These are phyloP conservation scores for Nannizziopsis arthrosporioides DNA, from an alignment of 2,329 filamentous ascomycete species.

Conservation along the genomic window DNA sequence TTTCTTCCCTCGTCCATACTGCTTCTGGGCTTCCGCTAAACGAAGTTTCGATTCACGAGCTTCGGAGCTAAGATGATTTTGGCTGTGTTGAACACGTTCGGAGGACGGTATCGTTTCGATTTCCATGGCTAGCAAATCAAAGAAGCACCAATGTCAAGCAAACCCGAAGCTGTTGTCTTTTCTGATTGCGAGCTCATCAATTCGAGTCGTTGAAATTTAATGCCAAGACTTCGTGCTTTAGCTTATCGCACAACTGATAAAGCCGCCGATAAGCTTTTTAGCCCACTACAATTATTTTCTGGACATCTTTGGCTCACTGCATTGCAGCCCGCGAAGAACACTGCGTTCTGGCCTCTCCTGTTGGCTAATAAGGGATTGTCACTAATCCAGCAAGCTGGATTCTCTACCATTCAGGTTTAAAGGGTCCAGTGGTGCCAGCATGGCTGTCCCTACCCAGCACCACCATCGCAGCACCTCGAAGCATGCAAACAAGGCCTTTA, in stretches of 20 bases:
- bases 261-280: slow-evolving; percentile 8
- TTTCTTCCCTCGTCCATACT: slow-evolving; percentile 72
- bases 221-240: slow-evolving; percentile 27
- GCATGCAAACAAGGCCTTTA: slow-evolving; percentile 76
- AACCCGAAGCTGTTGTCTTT: neutral
- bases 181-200: neutral
- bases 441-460: slow-evolving; percentile 52
- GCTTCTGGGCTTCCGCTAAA: slow-evolving; percentile 49
- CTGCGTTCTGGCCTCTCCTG: neutral
- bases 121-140: slow-evolving; percentile 11
- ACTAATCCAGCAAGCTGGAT: slow-evolving; percentile 15
- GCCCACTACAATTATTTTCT: slow-evolving; percentile 7
- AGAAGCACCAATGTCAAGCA: neutral
- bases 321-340: neutral
- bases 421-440: slow-evolving; percentile 51
- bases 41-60: slow-evolving; percentile 32
- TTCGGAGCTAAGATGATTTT: slow-evolving; percentile 15
- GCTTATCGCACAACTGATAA: slow-evolving; percentile 9
- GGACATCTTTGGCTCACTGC: neutral
- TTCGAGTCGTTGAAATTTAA: slow-evolving; percentile 23
- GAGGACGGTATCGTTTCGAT: slow-evolving; percentile 22
- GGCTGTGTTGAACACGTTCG: neutral
- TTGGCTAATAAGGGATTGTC: neutral
- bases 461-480: slow-evolving; percentile 93
- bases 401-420: slow-evolving; percentile 75